These are phyloP conservation scores for Penicillium sp. DNA, from an alignment of 2,329 filamentous ascomycete genomes.

Conservation along the genomic window DNA sequence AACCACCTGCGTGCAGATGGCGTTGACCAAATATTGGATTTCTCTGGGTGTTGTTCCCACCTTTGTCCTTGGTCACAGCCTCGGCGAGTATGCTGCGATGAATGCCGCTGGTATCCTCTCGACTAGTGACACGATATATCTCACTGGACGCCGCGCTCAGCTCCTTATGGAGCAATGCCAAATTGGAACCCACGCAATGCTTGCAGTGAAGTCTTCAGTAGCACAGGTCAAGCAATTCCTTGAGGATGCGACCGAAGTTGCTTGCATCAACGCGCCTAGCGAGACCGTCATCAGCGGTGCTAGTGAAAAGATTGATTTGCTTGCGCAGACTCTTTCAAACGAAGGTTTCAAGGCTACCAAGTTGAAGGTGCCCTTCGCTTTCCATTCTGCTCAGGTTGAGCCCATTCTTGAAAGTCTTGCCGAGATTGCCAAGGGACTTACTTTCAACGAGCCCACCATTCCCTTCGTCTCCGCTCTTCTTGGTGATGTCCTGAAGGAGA, in stretches of 20 bases:
- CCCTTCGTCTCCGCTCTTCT: slow-evolving; percentile 51
- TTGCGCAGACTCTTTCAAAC: slow-evolving; percentile 37
- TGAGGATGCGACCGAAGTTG: slow-evolving; percentile 33
- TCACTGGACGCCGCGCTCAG: slow-evolving; percentile 60
- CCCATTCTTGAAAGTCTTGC: slow-evolving; percentile 47
- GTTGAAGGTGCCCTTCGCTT: slow-evolving; percentile 48
- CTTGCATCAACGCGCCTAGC: slow-evolving; percentile 47
- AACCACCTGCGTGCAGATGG: slow-evolving; percentile 44
- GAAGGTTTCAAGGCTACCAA: slow-evolving; percentile 44
- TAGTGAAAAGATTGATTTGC: slow-evolving; percentile 37
- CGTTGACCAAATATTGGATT: slow-evolving; percentile 36
- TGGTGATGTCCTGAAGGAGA: slow-evolving; percentile 43
- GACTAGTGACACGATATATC: slow-evolving; percentile 52
- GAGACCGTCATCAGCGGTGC: slow-evolving; percentile 47
- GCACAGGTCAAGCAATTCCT: slow-evolving; percentile 34
- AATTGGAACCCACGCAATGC: slow-evolving; percentile 47
- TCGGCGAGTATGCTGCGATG: slow-evolving; percentile 44
- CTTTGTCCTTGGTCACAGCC: slow-evolving; percentile 30
- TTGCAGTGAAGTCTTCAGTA: slow-evolving; percentile 44
- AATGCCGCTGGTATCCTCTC: slow-evolving; percentile 39
- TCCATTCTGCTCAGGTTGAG: slow-evolving; percentile 50
- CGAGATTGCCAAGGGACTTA: slow-evolving; percentile 37
- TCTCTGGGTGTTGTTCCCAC: slow-evolving; percentile 31
- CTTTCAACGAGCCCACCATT: slow-evolving; percentile 41
- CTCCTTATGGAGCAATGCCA: slow-evolving; percentile 44